Evolutionary conservation across 805 yeast species (phyloP), one percentile per base, ranked within the genome.

Genomic region (Sugiyamaella marilandica): DNA sequence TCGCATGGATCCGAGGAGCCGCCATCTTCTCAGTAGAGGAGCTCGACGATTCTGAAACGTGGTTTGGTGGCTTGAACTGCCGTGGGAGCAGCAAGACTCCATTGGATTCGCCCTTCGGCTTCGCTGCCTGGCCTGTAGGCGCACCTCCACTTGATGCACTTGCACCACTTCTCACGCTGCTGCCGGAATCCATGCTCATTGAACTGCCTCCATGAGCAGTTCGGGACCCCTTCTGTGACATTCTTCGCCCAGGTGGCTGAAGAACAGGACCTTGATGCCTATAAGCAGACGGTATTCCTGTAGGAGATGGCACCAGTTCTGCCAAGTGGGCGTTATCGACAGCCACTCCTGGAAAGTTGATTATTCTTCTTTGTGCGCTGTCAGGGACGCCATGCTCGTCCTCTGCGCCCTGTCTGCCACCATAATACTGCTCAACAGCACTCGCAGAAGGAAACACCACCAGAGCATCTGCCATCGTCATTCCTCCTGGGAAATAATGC

Each of bases 61-160:
- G 24, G 19, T 19, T 39, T 24, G 57, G 61, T 18, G 58, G 50
- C 36, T 65, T 59, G 48, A 64, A 60, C 49, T 64, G 67, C 14
- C 65, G 52, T 1, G 68, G 67, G 13, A 64, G 54, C 39, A 64
- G 56, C 46, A 64, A 43, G 7, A 64, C 66, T 2, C 67, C 67
- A 41, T 60, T 62, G n/a, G 52, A 49, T 2, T 18, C 26, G 36
- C 50, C 39, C 52, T 41, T 37, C 36, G 41, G 24, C 41, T 49
- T 44, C 7, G 55, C 43, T 39, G 43, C 21, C 16, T 14, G 43
- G 13, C 14, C 43, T 19, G 13, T 16, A 7, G 43, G 24, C 21
- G 24, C 24, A 3, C 21, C 11, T 16, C 11, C 24, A 19, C 7
- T 39, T 8, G 13, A 4, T 8, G 19, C 19, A 19, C 21, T 16